Evolutionary conservation across 1,284 basidiomycete species (phyloP), one percentile per base, ranked within the genome.

Genomic region (Ceratobasidium papillatum): DNA sequence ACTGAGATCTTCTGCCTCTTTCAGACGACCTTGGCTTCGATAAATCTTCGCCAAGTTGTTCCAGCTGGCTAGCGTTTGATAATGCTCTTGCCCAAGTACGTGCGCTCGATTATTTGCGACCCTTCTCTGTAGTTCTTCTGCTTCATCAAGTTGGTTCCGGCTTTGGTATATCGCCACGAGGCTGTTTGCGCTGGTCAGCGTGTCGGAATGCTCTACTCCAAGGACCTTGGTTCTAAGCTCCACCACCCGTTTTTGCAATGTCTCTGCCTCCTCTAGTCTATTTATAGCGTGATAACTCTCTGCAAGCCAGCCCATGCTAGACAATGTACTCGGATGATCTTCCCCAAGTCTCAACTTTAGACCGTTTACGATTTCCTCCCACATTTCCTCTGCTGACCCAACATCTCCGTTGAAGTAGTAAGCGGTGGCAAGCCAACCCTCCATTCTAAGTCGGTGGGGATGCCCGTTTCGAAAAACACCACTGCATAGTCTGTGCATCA

Each of bases 281-380:
- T 7, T 27, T 52, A 9, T 52, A 27, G 51, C 7, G n/a, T 19
- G 25, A 22, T 52, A 43, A 17, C 41, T 43, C 17, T 43, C 41
- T 52, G 51, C 51, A n/a, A 52, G 51, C 19, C 51, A 52, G 51
- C 51, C 51, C 51, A 52, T 52, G n/a, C 51, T 22, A n/a, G 25
- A 19, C 7, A 52, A n/a, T 52, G 51, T 52, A 27, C 51, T 52
- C n/a, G 51, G 51, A 52, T 52, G 51, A 7, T 52, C 51, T 22
- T 52, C 51, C 9, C 51, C 51, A 9, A 52, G 51, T 52, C 17
- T 52, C 7, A 9, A 7, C 25, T 52, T 52, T 17, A 43, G 17
- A 43, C 41, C 8, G 8, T 43, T 43, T 43, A 43, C 41, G 17
- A 43, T 43, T 8, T 43, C 17, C 41, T 43, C 41, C 41, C 41